A percentile compares a stretch with the other conserved stretches of the same genome.
Evolutionary conservation across 164 flowering plant genomes (phyloP).

Genomic region (Dillenia turbinata): DNA sequence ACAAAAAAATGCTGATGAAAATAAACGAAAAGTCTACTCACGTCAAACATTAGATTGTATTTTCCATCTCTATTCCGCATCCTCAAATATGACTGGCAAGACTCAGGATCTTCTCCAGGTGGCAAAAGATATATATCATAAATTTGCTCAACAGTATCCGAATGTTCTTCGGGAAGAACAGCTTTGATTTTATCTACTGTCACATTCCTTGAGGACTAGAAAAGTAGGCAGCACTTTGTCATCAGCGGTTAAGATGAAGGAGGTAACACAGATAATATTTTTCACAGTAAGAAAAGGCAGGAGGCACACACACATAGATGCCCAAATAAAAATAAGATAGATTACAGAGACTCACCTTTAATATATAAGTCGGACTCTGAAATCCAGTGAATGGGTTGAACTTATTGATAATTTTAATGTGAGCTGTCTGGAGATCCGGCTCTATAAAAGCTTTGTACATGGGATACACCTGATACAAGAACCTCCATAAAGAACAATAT

Average conservation of each 20-base stretch:
- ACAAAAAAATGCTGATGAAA: not conserved
- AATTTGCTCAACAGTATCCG: slow-evolving; percentile 67
- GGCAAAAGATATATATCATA: slow-evolving; percentile 97
- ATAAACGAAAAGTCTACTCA: slow-evolving; percentile 15
- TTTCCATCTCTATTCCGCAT: slow-evolving; percentile 97
- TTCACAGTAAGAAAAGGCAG: not conserved
- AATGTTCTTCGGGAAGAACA: slow-evolving; percentile 46
- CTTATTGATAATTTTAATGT: slow-evolving; percentile 85
- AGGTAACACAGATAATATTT: not conserved
- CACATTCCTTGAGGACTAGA: slow-evolving; percentile 68
- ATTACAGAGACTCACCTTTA: slow-evolving; percentile 52
- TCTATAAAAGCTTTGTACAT: slow-evolving; percentile 99
- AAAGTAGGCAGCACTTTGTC: slow-evolving; percentile 16
- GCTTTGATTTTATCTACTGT: slow-evolving; percentile 64
- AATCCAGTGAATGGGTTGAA: slow-evolving; percentile 97
- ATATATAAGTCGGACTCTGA: slow-evolving; percentile 84
- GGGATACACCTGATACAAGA: slow-evolving; percentile 74
- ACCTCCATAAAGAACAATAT: not conserved
- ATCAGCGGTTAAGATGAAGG: slow-evolving; percentile 4
- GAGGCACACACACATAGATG: not conserved
- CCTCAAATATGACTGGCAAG: slow-evolving; percentile 94
- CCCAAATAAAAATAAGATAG: not conserved
- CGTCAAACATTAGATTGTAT: slow-evolving; percentile 99
- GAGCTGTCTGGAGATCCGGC: slow-evolving; percentile 95
- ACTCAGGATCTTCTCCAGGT: slow-evolving; percentile 98